Evolutionary conservation across 306 rosid species (phyloP).

Genomic region (Malus domestica): ASM211411v1 NC_041804.1:12682001-12682500

Average conservation of each 20-base stretch:
- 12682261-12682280: neutral
- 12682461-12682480: slow-evolving; percentile 80
- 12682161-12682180: slow-evolving; percentile 82
- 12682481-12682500: slow-evolving; percentile 78
- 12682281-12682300: neutral
- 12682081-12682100: slow-evolving; percentile 72
- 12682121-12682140: slow-evolving; percentile 45
- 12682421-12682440: slow-evolving; percentile 46
- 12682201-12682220: slow-evolving; percentile 52
- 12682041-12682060: slow-evolving; percentile 51
- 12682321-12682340: slow-evolving; percentile 78
- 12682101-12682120: slow-evolving; percentile 31
- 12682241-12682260: neutral
- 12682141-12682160: slow-evolving; percentile 62
- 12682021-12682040: slow-evolving; percentile 56
- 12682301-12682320: slow-evolving; percentile 9
- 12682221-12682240: no score
- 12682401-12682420: slow-evolving; percentile 46
- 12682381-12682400: slow-evolving; percentile 46
- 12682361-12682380: slow-evolving; percentile 54
- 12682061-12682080: slow-evolving; percentile 79
- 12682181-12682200: slow-evolving; percentile 87
- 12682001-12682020: slow-evolving; percentile 50
- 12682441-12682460: slow-evolving; percentile 46
- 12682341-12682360: slow-evolving; percentile 75